Percentiles rank a stretch among this genome's conserved stretches.
These are phyloP conservation scores for Eutypella sp. DNA, from an alignment of 2,329 filamentous ascomycete genomes.

Conservation along the genomic window DNA sequence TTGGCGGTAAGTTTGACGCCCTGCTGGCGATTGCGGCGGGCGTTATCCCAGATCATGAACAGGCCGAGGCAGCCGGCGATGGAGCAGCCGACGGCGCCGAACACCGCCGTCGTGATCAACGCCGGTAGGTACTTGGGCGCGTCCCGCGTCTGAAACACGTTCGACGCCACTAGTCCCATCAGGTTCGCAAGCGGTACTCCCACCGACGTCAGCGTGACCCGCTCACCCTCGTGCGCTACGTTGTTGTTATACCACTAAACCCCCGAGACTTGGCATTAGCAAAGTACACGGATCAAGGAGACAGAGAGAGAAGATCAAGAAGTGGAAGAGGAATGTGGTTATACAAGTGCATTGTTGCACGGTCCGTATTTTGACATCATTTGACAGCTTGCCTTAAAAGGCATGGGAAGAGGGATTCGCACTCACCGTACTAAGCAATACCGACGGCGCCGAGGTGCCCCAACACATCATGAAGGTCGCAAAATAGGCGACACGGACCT, in stretches of 20 bases:
- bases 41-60: slow-evolving; percentile 64
- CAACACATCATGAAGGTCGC: slow-evolving; percentile 80
- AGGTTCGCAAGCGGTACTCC: slow-evolving; percentile 71
- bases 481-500: slow-evolving; percentile 66
- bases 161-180: slow-evolving; percentile 67
- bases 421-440: slow-evolving; percentile 47
- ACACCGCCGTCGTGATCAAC: slow-evolving; percentile 58
- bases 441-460: slow-evolving; percentile 70
- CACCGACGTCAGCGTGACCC: slow-evolving; percentile 64
- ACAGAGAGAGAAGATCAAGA: background rate
- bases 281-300: too few relatives aligned
- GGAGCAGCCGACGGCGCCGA: slow-evolving; percentile 55
- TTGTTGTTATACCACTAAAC: slow-evolving; percentile 73
- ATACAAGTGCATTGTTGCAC: background rate
- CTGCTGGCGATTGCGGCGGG: slow-evolving; percentile 50
- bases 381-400: background rate
- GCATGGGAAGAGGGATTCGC: background rate
- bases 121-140: slow-evolving; percentile 64
- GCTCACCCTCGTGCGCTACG: slow-evolving; percentile 68
- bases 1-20: slow-evolving; percentile 50
- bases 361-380: too few relatives aligned
- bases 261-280: too few relatives aligned
- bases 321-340: slow-evolving; percentile 33
- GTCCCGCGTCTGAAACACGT: slow-evolving; percentile 61
- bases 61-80: slow-evolving; percentile 51